A percentile compares a stretch with the other conserved stretches of the same genome.
phyloP scores from a whole-genome alignment of 2,329 filamentous ascomycete species.

The Microcyclospora tardicrescens region DNA sequence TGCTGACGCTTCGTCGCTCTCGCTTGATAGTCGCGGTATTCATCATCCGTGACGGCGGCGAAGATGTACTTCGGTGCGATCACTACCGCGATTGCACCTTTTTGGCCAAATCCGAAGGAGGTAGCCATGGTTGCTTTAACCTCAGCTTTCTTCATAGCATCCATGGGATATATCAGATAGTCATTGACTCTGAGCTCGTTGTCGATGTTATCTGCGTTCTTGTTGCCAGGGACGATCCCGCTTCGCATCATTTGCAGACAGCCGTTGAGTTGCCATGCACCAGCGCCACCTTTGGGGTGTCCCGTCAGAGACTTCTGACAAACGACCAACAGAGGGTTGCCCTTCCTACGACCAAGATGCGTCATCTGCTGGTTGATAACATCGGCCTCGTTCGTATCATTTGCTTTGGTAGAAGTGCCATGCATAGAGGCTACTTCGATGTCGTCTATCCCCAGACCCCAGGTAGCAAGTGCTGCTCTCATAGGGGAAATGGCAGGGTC shows the following conservation, averaged over 20 bases:
- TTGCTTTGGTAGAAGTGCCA: conserved; percentile 91
- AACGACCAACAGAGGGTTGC: conserved; percentile 84
- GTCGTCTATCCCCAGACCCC: conserved; percentile 96
- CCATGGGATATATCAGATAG: conserved; percentile 88
- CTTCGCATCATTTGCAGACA: conserved; percentile 85
- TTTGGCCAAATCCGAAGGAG: conserved; percentile 96
- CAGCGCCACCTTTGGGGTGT: conserved; percentile 94
- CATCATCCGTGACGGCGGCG: conserved; percentile 49
- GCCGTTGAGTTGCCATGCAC: conserved; percentile 98
- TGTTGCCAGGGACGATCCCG: conserved; percentile 85
- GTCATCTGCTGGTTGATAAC: conserved; percentile 89
- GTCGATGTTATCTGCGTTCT: conserved; percentile 93
- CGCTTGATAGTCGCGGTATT: no score
- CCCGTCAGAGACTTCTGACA: conserved; percentile 98
- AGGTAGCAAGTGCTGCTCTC: conserved; percentile 85
- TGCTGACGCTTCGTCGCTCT: no score
- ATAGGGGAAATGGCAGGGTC: conserved; percentile 84
- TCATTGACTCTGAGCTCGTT: conserved; percentile 90
- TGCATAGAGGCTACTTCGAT: conserved; percentile 91
- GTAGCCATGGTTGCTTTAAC: conserved; percentile 96
- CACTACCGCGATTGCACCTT: conserved; percentile 90
- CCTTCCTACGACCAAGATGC: conserved; percentile 86
- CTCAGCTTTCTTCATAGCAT: conserved; percentile 85
- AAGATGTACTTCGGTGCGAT: conserved; percentile 90
- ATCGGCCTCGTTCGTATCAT: conserved; percentile 97